Conservation (phyloP, 768 basidiomycete species). For the Termitomyces sp. region DNA sequence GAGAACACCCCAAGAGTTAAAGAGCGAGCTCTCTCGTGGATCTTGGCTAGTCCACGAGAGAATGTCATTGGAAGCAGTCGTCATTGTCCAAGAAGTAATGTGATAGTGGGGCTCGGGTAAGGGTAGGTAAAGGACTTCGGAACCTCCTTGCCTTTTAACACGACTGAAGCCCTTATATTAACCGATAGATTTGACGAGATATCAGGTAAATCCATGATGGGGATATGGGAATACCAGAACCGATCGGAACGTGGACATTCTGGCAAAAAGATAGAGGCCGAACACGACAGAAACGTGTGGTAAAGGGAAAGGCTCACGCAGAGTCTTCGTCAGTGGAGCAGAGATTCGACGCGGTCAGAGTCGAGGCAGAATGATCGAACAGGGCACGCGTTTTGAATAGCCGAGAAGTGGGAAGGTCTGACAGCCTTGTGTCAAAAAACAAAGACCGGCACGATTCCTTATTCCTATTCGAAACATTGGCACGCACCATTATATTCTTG, state of each 20-base stretch:
- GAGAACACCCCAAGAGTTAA: conserved; percentile 74
- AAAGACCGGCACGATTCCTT: conserved; percentile 16
- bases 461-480: conserved; percentile 9
- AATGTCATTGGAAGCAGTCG: conserved; percentile 55
- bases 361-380: conserved; percentile 60
- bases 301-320: conserved; percentile 58
- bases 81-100: conserved; percentile 31
- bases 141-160: conserved; percentile 21
- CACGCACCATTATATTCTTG: conserved; percentile 9
- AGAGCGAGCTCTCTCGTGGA: conserved; percentile 76
- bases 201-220: conserved; percentile 15
- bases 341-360: conserved; percentile 52
- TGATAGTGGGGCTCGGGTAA: conserved; percentile 19
- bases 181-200: conserved; percentile 41
- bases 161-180: conserved; percentile 52
- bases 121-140: conserved; percentile 18
- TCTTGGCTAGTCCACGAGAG: conserved; percentile 87
- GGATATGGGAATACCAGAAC: conserved; percentile 44
- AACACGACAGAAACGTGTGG: conserved; percentile 70
- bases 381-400: conserved; percentile 51
- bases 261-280: conserved; percentile 66
- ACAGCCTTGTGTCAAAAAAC: conserved; percentile 23
- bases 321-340: conserved; percentile 68
- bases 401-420: conserved; percentile 41
- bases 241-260: conserved; percentile 75